Percentiles rank a stretch among this genome's conserved stretches.
phyloP scores from a whole-genome alignment of 2,329 filamentous ascomycete species.

The Pseudocercospora crystallina region DNA sequence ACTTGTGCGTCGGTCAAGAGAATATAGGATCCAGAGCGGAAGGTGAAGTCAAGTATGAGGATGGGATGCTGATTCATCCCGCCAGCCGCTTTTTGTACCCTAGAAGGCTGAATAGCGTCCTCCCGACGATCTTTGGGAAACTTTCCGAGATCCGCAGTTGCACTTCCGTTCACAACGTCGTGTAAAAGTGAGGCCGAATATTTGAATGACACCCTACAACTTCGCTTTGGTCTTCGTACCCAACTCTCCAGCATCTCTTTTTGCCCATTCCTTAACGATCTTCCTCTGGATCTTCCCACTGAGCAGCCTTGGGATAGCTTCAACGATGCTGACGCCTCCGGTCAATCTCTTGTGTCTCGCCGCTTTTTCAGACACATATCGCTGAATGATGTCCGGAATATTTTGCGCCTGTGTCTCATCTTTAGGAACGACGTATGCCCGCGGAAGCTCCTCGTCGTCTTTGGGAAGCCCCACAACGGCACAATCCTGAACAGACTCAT shows the following conservation, averaged over 20 bases:
- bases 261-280: slow-evolving; percentile 16
- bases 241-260: slow-evolving; percentile 2
- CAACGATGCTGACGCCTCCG: slow-evolving; percentile 8
- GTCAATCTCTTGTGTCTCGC: slow-evolving; percentile 13
- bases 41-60: too few relatives aligned
- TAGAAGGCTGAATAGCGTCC: too few relatives aligned
- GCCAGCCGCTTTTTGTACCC: too few relatives aligned
- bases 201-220: slow-evolving; percentile 2
- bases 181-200: neutral
- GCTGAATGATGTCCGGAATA: slow-evolving; percentile 2
- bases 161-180: too few relatives aligned
- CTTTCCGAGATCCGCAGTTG: too few relatives aligned
- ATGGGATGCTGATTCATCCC: too few relatives aligned
- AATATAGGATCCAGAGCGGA: too few relatives aligned
- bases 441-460: slow-evolving; percentile 51
- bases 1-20: too few relatives aligned
- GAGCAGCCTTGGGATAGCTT: slow-evolving; percentile 8
- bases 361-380: slow-evolving; percentile 7
- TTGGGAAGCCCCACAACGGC: slow-evolving; percentile 55
- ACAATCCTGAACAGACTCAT: slow-evolving; percentile 54
- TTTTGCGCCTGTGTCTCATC: slow-evolving; percentile 40
- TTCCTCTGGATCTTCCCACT: slow-evolving; percentile 15
- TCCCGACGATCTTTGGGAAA: too few relatives aligned
- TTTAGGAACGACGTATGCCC: slow-evolving; percentile 54
- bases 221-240: neutral